Conservation (phyloP, 108 stramenopile genomes). For the Chaetoceros tenuissimus region DNA sequence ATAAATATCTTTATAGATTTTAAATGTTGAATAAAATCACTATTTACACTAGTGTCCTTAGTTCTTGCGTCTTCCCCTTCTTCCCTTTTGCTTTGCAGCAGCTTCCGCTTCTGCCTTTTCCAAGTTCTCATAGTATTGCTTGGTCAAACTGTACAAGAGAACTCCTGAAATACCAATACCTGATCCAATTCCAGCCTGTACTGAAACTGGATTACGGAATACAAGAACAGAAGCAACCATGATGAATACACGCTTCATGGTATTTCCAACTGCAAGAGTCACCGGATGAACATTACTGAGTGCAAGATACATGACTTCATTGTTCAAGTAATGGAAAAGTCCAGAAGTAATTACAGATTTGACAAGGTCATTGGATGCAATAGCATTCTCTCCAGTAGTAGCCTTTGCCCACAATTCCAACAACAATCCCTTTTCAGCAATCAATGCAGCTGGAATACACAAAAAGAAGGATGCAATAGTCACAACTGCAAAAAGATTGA, state of each 20-base stretch:
- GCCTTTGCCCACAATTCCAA: conserved; percentile 41
- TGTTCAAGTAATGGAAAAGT: conserved; percentile 89
- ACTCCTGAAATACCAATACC: conserved; percentile 75
- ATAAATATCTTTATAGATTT: too few species aligned
- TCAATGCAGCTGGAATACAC: conserved; percentile 62
- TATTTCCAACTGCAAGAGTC: conserved; percentile 93
- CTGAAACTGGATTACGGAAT: conserved; percentile 78
- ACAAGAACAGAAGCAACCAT: conserved; percentile 90
- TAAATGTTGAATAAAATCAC: too few species aligned
- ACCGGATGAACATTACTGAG: conserved; percentile 87
- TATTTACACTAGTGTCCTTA: too few species aligned
- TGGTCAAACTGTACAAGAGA: conserved; percentile 69
- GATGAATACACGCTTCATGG: conserved; percentile 95
- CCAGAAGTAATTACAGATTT: conserved; percentile 65
- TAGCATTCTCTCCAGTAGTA: conserved; percentile 14
- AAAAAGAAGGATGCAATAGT: conserved; percentile 71
- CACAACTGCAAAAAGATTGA: conserved; percentile 90
- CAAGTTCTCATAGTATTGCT: conserved; percentile 63
- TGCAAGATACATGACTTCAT: conserved; percentile 94
- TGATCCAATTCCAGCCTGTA: conserved; percentile 68
- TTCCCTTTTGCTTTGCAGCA: too few species aligned
- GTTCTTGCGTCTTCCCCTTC: too few species aligned
- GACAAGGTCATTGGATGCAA: conserved; percentile 35
- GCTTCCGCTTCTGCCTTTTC: conserved; percentile 16
- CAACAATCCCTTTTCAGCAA: conserved; percentile 52